Evolutionary conservation across 2,329 filamentous ascomycete genomes (phyloP), one percentile per base, ranked within the genome.

Genomic region (Cadophora sp.): DNA sequence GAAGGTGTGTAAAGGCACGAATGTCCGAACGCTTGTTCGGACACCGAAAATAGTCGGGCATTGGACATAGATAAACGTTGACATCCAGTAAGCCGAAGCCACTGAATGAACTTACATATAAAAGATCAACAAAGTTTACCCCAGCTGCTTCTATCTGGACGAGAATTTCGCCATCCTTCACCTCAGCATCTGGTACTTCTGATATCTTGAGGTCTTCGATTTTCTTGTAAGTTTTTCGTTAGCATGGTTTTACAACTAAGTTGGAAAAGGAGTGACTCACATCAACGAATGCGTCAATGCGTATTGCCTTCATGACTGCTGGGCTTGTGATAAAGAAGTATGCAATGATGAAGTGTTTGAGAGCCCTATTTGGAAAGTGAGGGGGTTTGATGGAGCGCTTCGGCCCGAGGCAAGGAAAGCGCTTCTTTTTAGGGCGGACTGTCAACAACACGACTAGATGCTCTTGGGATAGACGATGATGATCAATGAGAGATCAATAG

Each of bases 91-190:
- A n/a, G 4, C 16, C 43, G 43, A 46, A 46, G 19, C 16, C 22
- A 53, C 24, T 16, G 22, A 43, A 24, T 11, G 50, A 31, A 64
- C 76, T 26, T 70, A 81, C 80, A 74, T 89, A 89, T 58, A 89
- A 81, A 9, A 87, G 82, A 73, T 89, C 87, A 59, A 88, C 86
- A 73, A 87, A 88, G 64, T 88, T 89, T 26, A 88, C 79, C 4
- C 86, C 85, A 64, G 84, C 84, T 67, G 87, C 86, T 1, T 83
- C 83, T 62, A 89, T 82, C 64, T 79, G 79, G 48, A 87, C 77
- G 22, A 86, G 72, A 40, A 82, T 79, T 68, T 83, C 76, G 34
- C 77, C 73, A 11, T 76, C 68, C 37, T 78, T 76, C 3, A 78
- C 73, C 19, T 73, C 65, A 11, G 81, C 81, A 12, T 70, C 66